phyloP scores from a whole-genome alignment of 2,329 filamentous ascomycete species.

The Penicillium sp. region DNA sequence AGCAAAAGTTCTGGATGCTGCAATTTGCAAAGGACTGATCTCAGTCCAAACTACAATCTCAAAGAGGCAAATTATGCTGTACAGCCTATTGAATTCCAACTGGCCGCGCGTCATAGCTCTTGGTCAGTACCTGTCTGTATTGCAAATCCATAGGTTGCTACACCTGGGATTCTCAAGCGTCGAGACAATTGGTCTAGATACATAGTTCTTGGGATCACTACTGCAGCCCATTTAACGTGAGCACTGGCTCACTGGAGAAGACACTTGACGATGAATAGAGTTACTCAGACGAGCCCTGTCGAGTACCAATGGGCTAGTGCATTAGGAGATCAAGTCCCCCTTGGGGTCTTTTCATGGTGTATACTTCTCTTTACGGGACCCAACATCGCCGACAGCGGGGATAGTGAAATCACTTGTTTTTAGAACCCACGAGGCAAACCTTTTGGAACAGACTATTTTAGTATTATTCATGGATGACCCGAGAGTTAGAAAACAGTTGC shows the following conservation, averaged over 20 bases:
- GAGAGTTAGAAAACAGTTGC: slow-evolving; percentile 1
- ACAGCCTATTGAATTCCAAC: slow-evolving; percentile 13
- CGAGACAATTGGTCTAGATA: slow-evolving; percentile 3
- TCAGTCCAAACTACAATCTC: slow-evolving; percentile 14
- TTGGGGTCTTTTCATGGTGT: no score
- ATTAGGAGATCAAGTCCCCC: no score
- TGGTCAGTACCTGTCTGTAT: slow-evolving; percentile 19
- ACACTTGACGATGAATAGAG: background rate
- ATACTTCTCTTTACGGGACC: no score
- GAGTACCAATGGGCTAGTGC: no score
- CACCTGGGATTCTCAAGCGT: background rate
- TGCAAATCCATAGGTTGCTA: slow-evolving; percentile 6
- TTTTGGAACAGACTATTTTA: background rate
- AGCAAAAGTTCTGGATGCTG: slow-evolving; percentile 1
- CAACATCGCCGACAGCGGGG: no score
- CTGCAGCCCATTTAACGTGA: slow-evolving; percentile 13
- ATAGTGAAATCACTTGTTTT: background rate
- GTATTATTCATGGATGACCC: background rate
- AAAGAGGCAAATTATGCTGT: slow-evolving; percentile 10
- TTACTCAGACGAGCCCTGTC: no score
- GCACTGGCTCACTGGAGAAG: slow-evolving; percentile 3
- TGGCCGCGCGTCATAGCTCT: slow-evolving; percentile 23
- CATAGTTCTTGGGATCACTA: slow-evolving; percentile 10
- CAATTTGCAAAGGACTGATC: slow-evolving; percentile 8
- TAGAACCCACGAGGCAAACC: background rate